Evolutionary conservation across 2,329 filamentous ascomycete genomes (phyloP).

Genomic region (Penicillium sp.): DNA sequence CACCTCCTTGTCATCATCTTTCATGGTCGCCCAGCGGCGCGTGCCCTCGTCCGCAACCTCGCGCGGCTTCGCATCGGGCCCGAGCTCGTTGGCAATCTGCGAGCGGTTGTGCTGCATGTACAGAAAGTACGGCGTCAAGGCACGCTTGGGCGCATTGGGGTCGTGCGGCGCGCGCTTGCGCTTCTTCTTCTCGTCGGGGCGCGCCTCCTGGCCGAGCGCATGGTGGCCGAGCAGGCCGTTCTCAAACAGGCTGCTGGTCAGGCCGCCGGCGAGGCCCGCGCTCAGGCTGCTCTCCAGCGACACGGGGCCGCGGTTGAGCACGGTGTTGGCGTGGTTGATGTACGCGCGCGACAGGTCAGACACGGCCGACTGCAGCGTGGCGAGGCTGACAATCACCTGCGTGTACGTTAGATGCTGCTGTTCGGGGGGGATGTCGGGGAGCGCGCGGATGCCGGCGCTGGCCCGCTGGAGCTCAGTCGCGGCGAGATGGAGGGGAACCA

Average conservation of each 20-base stretch:
- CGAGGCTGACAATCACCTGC: conserved; percentile 72
- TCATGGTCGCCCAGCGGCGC: conserved; percentile 78
- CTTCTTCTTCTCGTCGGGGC: conserved; percentile 70
- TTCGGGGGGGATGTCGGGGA: background rate
- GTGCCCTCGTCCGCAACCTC: conserved; percentile 86
- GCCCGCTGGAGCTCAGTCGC: conserved; percentile 12
- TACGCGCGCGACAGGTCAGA: conserved; percentile 78
- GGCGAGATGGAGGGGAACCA: conserved; percentile 2
- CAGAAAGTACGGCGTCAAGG: conserved; percentile 89
- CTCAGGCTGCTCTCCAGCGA: conserved; percentile 51
- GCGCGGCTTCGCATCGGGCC: conserved; percentile 69
- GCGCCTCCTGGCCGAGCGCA: conserved; percentile 29
- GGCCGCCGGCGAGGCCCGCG: conserved; percentile 36
- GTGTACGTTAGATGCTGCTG: conserved; percentile 24
- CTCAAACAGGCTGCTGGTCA: conserved; percentile 42
- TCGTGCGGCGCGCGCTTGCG: conserved; percentile 83
- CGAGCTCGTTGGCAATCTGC: conserved; percentile 74
- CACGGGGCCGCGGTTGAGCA: conserved; percentile 61
- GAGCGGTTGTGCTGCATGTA: conserved; percentile 86
- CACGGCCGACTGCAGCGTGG: conserved; percentile 74
- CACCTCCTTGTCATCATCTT: conserved; percentile 66
- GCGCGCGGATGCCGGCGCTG: conserved; percentile 8
- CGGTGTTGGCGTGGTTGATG: conserved; percentile 80
- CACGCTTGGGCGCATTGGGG: conserved; percentile 91
- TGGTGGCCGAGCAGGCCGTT: conserved; percentile 42